phyloP scores from a whole-genome alignment of 768 basidiomycete species.

The Lactifluus hygrophoroides region DNA sequence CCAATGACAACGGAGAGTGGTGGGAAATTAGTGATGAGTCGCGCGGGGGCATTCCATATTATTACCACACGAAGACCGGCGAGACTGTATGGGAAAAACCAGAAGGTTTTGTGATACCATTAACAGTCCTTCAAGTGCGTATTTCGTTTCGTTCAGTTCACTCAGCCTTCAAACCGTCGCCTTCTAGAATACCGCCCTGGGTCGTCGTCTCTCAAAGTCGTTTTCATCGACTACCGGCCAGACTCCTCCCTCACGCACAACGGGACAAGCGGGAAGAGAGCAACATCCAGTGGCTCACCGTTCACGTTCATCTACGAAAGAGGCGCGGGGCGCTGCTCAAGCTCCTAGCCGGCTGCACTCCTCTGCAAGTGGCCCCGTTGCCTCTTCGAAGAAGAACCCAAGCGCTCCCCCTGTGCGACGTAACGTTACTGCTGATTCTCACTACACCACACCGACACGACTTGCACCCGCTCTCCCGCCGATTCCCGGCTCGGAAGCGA shows the following conservation, averaged over 20 bases:
- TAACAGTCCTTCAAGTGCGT: conserved; percentile 76
- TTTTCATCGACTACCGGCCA: conserved; percentile 22
- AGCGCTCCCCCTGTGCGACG: conserved; percentile 13
- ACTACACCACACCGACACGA: conserved; percentile 20
- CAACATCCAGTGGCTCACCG: background rate
- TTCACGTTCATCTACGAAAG: conserved; percentile 12
- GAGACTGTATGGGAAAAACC: conserved; percentile 94
- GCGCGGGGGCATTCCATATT: conserved; percentile 79
- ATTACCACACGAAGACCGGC: conserved; percentile 87
- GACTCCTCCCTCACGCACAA: conserved; percentile 4
- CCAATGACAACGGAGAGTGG: conserved; percentile 83
- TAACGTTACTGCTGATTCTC: conserved; percentile 11
- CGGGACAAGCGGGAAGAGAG: background rate
- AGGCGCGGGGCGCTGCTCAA: background rate
- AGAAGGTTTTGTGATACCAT: conserved; percentile 79
- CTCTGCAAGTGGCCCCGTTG: background rate
- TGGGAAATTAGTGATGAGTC: conserved; percentile 89
- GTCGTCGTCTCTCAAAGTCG: conserved; percentile 50
- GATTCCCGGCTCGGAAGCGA: conserved; percentile 49
- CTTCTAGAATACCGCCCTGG: conserved; percentile 58
- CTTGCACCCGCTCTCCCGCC: conserved; percentile 25
- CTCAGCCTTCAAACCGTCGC: conserved; percentile 11
- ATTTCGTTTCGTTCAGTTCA: background rate
- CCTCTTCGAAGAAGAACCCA: background rate
- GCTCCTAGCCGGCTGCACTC: conserved; percentile 5